phyloP scores from a whole-genome alignment of 2,329 filamentous ascomycete genomes.

The Curvularia sp. region DNA sequence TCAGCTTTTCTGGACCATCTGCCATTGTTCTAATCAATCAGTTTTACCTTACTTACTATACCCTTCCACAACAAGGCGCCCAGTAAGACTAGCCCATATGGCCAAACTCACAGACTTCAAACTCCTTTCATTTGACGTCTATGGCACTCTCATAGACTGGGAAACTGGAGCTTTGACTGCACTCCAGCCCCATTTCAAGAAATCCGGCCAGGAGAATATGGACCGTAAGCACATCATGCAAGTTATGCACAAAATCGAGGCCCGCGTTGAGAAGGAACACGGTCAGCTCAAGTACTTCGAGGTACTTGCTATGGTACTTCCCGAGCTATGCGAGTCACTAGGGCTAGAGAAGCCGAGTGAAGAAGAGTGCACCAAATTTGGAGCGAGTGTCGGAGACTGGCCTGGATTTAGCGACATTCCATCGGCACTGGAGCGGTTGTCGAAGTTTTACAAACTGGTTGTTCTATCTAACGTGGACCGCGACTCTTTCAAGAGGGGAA shows the following conservation, averaged over 20 bases:
- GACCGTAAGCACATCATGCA: constrained; percentile 43
- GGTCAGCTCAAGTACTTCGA: constrained; percentile 67
- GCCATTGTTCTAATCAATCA: not conserved
- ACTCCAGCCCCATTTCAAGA: constrained; percentile 60
- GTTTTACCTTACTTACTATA: not conserved
- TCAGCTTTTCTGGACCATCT: not conserved
- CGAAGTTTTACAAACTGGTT: constrained; percentile 63
- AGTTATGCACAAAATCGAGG: constrained; percentile 58
- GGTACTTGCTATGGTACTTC: constrained; percentile 62
- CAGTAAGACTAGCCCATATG: constrained; percentile 25
- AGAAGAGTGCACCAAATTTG: constrained; percentile 59
- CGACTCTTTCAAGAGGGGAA: constrained; percentile 59
- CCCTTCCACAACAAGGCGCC: not conserved
- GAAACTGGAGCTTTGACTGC: constrained; percentile 68
- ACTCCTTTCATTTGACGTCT: constrained; percentile 77
- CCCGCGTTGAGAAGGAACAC: constrained; percentile 59
- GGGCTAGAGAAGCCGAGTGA: constrained; percentile 49
- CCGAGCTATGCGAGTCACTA: constrained; percentile 57
- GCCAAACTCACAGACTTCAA: constrained; percentile 53
- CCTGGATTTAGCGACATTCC: constrained; percentile 66
- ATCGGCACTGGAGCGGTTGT: constrained; percentile 59
- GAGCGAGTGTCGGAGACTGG: constrained; percentile 62
- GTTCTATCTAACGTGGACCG: constrained; percentile 68
- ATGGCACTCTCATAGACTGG: constrained; percentile 82
- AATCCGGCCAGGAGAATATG: constrained; percentile 30